Conservation (phyloP, 495 filamentous ascomycete genomes). For the Thozetella sp. region DNA sequence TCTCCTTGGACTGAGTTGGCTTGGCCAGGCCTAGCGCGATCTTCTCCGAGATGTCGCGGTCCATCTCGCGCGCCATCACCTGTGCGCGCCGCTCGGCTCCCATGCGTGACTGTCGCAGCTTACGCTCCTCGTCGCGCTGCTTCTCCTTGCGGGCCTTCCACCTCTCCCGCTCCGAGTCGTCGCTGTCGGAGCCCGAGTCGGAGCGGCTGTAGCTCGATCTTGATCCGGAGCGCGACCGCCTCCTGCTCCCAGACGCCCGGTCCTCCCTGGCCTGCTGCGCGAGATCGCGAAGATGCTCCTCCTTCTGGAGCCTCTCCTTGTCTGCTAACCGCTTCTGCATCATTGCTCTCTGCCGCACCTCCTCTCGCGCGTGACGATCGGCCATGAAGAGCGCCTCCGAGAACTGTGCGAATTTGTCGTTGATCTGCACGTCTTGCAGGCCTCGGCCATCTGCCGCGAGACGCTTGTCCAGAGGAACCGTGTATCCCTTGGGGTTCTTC, state of each 20-base stretch:
- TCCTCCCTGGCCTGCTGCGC: constrained; percentile 92
- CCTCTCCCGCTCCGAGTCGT: constrained; percentile 74
- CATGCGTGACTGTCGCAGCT: constrained; percentile 94
- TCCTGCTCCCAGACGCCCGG: constrained; percentile 57
- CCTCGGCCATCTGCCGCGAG: constrained; percentile 94
- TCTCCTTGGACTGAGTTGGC: constrained; percentile 83
- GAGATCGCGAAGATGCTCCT: constrained; percentile 86
- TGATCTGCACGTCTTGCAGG: constrained; percentile 93
- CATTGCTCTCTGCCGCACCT: constrained; percentile 86
- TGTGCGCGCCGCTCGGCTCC: constrained; percentile 88
- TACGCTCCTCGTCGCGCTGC: constrained; percentile 79
- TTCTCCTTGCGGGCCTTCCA: constrained; percentile 77
- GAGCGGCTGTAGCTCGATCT: constrained; percentile 53
- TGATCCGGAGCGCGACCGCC: constrained; percentile 44
- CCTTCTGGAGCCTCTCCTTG: constrained; percentile 92
- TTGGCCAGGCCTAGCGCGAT: constrained; percentile 94
- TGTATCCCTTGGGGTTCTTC: constrained; percentile 99
- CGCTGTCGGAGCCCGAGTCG: constrained; percentile 63
- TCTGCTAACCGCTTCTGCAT: constrained; percentile 98
- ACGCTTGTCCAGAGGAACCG: constrained; percentile 93
- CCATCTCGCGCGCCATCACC: constrained; percentile 91
- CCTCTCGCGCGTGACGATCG: constrained; percentile 91
- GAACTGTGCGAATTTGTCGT: constrained; percentile 98
- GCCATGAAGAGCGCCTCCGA: constrained; percentile 92
- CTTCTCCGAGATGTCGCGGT: constrained; percentile 97